Evolutionary conservation across 257 asterid genomes (phyloP), one percentile per base, ranked within the genome.

Genomic region (Prunella vulgaris): DNA sequence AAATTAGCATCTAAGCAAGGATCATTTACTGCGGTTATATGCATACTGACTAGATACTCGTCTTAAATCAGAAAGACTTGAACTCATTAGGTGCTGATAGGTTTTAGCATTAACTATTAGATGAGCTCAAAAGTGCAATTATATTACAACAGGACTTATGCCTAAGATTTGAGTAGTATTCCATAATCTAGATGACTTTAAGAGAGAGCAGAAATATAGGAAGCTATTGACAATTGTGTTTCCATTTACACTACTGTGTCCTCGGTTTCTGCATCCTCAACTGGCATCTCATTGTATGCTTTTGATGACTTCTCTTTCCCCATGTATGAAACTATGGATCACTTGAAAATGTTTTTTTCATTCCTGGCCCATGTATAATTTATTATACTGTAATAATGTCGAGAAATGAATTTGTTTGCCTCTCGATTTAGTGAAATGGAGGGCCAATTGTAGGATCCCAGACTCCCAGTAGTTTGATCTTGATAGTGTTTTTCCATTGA

Each of bases 211-310:
- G 27, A 57, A 37, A 70, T 17, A 46, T 40, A 32, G 20, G 42
- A 40, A 22, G 24, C 32, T 33, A 20, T 37, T 59, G 49, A 52
- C 14, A 28, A 1, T 53, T 52, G 30, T 28, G n/a, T 27, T 49
- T 62, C 22, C 10, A 14, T 61, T 60, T 37, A 68, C 22, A 52
- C 44, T n/a, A 65, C n/a, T 8, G 14, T 17, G 35, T 32, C 63
- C 32, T 49, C 38, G 18, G 74, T 27, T 37, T 46, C 7, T 48
- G 56, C 74, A 25, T 69, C 61, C 62, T 78, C 67, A 58, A 5
- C 24, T 78, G 51, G 64, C 25, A 56, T 33, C 64, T 28, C 18
- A 51, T 8, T 20, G 33, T 37, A 35, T 65, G 44, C 37, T 44
- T 74, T 20, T 24, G n/a, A 20, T 32, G 60, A 18, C 38, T 60